Percentiles rank a stretch among this genome's conserved stretches.
Evolutionary conservation across 192 early-diverging fungal genomes (phyloP).

Genomic region (Mortierella alpina): DNA sequence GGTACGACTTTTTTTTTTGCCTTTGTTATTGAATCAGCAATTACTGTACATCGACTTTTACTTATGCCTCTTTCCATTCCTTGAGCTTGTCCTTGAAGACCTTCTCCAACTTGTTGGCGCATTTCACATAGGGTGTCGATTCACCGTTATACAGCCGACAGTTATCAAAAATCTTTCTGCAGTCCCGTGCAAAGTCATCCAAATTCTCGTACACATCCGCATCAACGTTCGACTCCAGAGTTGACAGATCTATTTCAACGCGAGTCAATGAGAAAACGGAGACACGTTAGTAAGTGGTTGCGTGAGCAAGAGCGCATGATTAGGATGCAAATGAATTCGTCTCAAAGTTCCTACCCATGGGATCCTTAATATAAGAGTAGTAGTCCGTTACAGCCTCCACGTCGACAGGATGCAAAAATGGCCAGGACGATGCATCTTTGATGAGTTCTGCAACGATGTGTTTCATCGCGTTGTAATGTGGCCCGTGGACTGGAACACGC

Average conservation of each 20-base stretch:
- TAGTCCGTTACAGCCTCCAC: constrained; percentile 92
- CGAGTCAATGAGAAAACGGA: constrained; percentile 34
- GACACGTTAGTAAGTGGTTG: background rate
- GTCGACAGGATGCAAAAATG: constrained; percentile 93
- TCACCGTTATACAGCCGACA: constrained; percentile 93
- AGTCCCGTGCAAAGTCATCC: constrained; percentile 86
- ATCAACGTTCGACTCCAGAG: constrained; percentile 86
- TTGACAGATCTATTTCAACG: constrained; percentile 72
- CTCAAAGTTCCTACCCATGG: constrained; percentile 79
- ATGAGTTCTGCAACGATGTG: constrained; percentile 82
- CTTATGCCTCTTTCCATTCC: constrained; percentile 65
- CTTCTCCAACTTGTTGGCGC: constrained; percentile 79
- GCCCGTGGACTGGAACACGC: constrained; percentile 57
- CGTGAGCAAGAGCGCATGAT: too few relatives aligned
- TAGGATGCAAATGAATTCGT: background rate
- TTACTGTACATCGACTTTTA: background rate
- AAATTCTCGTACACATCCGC: constrained; percentile 85
- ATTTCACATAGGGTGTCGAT: constrained; percentile 83
- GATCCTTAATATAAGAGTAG: constrained; percentile 94
- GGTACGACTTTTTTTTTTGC: background rate
- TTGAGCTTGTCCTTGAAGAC: constrained; percentile 81
- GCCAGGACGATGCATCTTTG: constrained; percentile 87
- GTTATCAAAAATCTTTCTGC: constrained; percentile 93
- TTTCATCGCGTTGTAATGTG: constrained; percentile 75
- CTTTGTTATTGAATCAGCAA: too few relatives aligned